Base-by-base conservation (phyloP, 208 protist species). In the Trypanosoma congolense region DNA sequence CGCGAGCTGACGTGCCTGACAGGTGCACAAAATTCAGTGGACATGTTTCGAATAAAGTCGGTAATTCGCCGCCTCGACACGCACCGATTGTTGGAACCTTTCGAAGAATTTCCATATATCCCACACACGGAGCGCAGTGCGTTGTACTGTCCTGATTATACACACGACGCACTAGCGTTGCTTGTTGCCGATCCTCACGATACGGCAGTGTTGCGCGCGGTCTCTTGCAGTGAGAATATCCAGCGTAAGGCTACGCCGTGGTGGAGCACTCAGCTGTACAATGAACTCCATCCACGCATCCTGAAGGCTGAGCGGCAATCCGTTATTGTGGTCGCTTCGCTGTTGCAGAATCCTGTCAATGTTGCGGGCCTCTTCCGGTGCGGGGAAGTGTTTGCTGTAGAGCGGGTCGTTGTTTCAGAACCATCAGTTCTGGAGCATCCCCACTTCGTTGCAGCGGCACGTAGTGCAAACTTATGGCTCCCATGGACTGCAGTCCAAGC, bases 381-480 rank as follows among this genome's bases (percentile, higher is more conserved):
- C 55, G 87, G 75, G 8, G 91, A 96, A 48, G 89, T 96, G 24
- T 96, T 96, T 44, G 63, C 74, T 1, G 72, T 86, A 18, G 84
- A 93, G 75, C 57, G 77, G 35, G 63, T 96, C 47, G 61, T 92
- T 4, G 61, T 96, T 14, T 70, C 78, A 8, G 75, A 91, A 36
- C 59, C 51, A 33, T 72, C 76, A 24, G 86, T 96, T 9, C 85
- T 92, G 45, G 79, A 87, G 53, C 87, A 93, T 56, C 86, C 86
- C 1, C 82, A 94, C 65, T 97, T 97, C 53, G 58, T 92, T 10
- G 82, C 87, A 3, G 81, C 80, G 3, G 83, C 87, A 14, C 87
- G 88, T 33, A 94, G 85, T 63, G 79, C 92, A 9, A 85, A 97
- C 62, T 59, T 85, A 31, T 97, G 92, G 90, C 70, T 96, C 16